Percentiles rank a stretch among this genome's conserved stretches.
Conservation (phyloP, 129 eudicot species). For the Flaveria trinervia region DNA sequence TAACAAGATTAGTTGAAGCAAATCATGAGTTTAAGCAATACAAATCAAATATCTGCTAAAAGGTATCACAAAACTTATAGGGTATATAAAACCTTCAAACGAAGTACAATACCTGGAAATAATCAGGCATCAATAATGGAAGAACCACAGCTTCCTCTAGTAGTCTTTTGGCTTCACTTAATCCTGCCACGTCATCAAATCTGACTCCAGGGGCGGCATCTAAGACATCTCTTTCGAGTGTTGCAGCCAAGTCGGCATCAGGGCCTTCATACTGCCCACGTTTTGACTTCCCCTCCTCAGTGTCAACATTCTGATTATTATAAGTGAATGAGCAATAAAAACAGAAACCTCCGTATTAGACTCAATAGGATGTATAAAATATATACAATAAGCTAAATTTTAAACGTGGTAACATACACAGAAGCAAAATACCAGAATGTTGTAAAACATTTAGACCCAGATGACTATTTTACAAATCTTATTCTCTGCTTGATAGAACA, state of each 20-base stretch:
- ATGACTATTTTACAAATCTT: too few species aligned
- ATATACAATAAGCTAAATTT: background rate
- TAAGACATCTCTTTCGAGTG: slow-evolving; percentile 95
- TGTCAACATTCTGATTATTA: slow-evolving; percentile 64
- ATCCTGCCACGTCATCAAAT: slow-evolving; percentile 98
- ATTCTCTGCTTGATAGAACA: too few species aligned
- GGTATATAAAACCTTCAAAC: background rate
- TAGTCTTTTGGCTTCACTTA: slow-evolving; percentile 95
- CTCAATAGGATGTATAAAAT: background rate
- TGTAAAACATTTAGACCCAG: too few species aligned
- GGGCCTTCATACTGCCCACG: slow-evolving; percentile 94
- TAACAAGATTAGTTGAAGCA: slow-evolving; percentile 9
- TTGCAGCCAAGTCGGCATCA: slow-evolving; percentile 94
- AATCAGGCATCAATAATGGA: slow-evolving; percentile 99
- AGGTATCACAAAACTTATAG: background rate
- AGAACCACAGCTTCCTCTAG: slow-evolving; percentile 88
- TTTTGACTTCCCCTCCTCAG: slow-evolving; percentile 90
- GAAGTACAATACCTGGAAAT: slow-evolving; percentile 74
- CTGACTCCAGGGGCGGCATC: slow-evolving; percentile 92
- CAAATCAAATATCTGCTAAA: background rate
- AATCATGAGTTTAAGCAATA: background rate
- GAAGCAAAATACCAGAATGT: too few species aligned
- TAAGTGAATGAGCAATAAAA: slow-evolving; percentile 2
- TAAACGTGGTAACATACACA: slow-evolving; percentile 7
- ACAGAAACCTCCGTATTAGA: background rate